Conservation (phyloP, 768 basidiomycete species). For the Lyophyllum semitale region DNA sequence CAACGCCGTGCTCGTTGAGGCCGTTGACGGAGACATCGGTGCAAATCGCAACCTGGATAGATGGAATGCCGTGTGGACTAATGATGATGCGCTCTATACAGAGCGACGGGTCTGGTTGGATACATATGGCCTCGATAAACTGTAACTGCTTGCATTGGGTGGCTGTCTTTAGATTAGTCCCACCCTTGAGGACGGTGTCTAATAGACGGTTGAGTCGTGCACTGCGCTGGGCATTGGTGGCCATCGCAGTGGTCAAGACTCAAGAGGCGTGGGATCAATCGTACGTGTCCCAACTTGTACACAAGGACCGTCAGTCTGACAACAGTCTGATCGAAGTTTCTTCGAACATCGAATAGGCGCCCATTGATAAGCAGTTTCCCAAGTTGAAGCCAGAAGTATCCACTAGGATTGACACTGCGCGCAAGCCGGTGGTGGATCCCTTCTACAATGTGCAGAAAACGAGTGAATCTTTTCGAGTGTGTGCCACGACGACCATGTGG, state of each 20-base stretch:
- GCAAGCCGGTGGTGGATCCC: too few species aligned
- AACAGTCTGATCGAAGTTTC: not conserved
- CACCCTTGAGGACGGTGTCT: not conserved
- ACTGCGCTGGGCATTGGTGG: not conserved
- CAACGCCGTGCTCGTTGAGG: slow-evolving; percentile 35
- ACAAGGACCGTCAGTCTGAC: not conserved
- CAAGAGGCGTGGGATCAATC: not conserved
- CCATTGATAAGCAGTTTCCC: too few species aligned
- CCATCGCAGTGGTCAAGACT: not conserved
- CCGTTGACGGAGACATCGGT: slow-evolving; percentile 32
- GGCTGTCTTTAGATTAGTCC: not conserved
- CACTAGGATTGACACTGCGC: too few species aligned
- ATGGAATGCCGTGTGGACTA: slow-evolving; percentile 31
- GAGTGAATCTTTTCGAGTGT: too few species aligned
- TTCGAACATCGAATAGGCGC: not conserved
- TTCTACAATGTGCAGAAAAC: too few species aligned
- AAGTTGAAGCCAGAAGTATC: too few species aligned
- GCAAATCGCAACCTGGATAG: slow-evolving; percentile 39
- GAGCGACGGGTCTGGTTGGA: slow-evolving; percentile 33
- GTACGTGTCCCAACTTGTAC: not conserved
- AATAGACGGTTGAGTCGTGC: not conserved
- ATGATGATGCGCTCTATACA: slow-evolving; percentile 37
- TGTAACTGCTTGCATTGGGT: slow-evolving; percentile 22
- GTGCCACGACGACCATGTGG: too few species aligned
- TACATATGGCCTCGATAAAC: slow-evolving; percentile 45